Percentiles rank a stretch among this genome's conserved stretches.
Conservation (phyloP, 163 green algal genomes). For the Chloromonas sp. region DNA sequence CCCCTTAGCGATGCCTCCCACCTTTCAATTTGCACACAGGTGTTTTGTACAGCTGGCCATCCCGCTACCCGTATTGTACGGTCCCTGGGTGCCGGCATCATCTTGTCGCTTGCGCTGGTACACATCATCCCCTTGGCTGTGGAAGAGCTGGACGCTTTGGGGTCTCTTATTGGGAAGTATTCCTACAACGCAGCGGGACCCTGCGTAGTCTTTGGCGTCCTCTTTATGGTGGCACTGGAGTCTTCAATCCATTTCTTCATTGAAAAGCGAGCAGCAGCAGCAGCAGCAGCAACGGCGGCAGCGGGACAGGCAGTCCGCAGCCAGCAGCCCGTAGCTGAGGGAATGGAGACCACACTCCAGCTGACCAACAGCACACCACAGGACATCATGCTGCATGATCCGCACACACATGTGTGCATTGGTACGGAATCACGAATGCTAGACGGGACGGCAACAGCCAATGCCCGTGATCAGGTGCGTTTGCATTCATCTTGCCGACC, state of each 20-base stretch:
- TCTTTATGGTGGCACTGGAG: slow-evolving; percentile 23
- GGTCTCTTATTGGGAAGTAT: not conserved
- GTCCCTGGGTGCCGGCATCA: slow-evolving; percentile 17
- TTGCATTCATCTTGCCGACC: too few species aligned
- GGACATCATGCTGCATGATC: not conserved
- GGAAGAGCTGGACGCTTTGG: not conserved
- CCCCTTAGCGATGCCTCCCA: too few species aligned
- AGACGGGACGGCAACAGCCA: not conserved
- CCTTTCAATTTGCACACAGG: not conserved
- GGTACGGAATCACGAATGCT: not conserved
- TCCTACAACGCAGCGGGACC: slow-evolving; percentile 1
- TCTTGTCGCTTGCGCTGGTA: slow-evolving; percentile 24
- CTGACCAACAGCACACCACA: too few species aligned
- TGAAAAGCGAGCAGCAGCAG: not conserved
- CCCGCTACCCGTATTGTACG: slow-evolving; percentile 7
- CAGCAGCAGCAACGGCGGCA: too few species aligned
- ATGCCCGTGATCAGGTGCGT: not conserved
- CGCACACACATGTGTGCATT: not conserved
- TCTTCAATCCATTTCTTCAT: not conserved
- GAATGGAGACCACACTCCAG: too few species aligned
- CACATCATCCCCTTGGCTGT: slow-evolving; percentile 24
- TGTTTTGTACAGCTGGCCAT: not conserved
- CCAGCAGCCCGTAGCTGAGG: not conserved
- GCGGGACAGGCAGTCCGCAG: not conserved
- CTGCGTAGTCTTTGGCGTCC: slow-evolving; percentile 8